Evolutionary conservation across 2,329 filamentous ascomycete species (phyloP).

Genomic region (Beauveria sp.): DNA sequence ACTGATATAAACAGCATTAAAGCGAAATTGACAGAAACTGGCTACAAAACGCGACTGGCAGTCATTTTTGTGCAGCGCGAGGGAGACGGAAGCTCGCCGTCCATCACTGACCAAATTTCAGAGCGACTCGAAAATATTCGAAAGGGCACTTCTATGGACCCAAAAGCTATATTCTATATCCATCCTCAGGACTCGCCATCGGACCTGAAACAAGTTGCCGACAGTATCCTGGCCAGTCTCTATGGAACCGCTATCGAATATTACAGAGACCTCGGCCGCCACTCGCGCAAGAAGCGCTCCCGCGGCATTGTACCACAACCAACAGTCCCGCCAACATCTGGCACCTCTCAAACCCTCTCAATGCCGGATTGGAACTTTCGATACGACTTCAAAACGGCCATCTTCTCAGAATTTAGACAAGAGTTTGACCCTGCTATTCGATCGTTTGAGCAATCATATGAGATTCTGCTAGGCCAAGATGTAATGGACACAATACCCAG

Average conservation of each 20-base stretch:
- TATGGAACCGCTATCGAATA: slow-evolving; percentile 77
- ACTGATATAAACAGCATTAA: slow-evolving; percentile 76
- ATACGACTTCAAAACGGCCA: slow-evolving; percentile 87
- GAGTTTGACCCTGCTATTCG: slow-evolving; percentile 83
- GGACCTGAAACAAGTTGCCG: slow-evolving; percentile 67
- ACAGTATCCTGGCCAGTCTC: slow-evolving; percentile 63
- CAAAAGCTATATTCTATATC: slow-evolving; percentile 79
- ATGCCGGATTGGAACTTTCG: slow-evolving; percentile 84
- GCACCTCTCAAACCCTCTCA: slow-evolving; percentile 80
- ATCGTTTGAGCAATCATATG: slow-evolving; percentile 82
- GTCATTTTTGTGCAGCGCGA: slow-evolving; percentile 47
- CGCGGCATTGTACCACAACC: slow-evolving; percentile 71
- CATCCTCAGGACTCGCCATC: slow-evolving; percentile 63
- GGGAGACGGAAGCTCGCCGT: slow-evolving; percentile 19
- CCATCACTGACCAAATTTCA: slow-evolving; percentile 56
- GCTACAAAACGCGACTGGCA: slow-evolving; percentile 70
- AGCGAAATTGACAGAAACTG: slow-evolving; percentile 56
- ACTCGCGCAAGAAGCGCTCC: slow-evolving; percentile 79
- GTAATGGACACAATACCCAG: slow-evolving; percentile 82
- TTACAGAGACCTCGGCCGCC: slow-evolving; percentile 89
- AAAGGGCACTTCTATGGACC: slow-evolving; percentile 69
- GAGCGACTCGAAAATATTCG: slow-evolving; percentile 74
- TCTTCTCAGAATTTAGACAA: slow-evolving; percentile 87
- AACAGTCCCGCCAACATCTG: slow-evolving; percentile 72
- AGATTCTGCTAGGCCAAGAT: slow-evolving; percentile 72